Conservation (phyloP, 441 rosid genomes). For the Eutrema salsugineum region DNA sequence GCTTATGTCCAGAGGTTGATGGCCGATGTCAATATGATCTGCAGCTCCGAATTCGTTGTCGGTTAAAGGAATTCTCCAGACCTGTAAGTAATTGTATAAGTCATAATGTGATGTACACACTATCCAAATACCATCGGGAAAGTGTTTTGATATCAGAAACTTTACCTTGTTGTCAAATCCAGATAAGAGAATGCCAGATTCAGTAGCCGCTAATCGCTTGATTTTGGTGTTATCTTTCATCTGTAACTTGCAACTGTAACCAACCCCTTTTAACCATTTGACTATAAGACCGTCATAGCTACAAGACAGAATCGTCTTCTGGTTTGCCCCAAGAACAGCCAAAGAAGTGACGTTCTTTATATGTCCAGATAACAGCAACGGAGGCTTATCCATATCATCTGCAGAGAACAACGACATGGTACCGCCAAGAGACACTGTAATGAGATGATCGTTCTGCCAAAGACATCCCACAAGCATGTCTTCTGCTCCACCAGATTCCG, state of each 20-base stretch:
- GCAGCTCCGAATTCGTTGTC: slow-evolving; percentile 66
- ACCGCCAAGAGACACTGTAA: slow-evolving; percentile 87
- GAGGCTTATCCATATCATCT: slow-evolving; percentile 70
- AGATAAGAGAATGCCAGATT: slow-evolving; percentile 65
- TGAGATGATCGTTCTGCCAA: slow-evolving; percentile 85
- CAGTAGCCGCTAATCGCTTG: slow-evolving; percentile 52
- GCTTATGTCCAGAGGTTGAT: slow-evolving; percentile 86
- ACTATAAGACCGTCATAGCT: slow-evolving; percentile 60
- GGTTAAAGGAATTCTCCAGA: slow-evolving; percentile 61
- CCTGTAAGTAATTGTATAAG: slow-evolving; percentile 22
- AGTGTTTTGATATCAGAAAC: not conserved
- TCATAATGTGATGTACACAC: not conserved
- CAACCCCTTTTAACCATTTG: slow-evolving; percentile 57
- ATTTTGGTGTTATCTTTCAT: slow-evolving; percentile 65
- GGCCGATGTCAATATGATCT: slow-evolving; percentile 63
- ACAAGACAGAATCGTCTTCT: slow-evolving; percentile 48
- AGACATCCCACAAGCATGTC: slow-evolving; percentile 96
- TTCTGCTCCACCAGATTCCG: slow-evolving; percentile 74
- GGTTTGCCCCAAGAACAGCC: slow-evolving; percentile 57
- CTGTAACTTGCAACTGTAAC: slow-evolving; percentile 46
- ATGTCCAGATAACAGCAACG: slow-evolving; percentile 53
- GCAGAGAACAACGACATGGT: slow-evolving; percentile 67
- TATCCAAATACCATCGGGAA: not conserved
- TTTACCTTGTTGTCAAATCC: slow-evolving; percentile 90
- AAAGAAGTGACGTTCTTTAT: slow-evolving; percentile 56